phyloP scores from a whole-genome alignment of 495 filamentous ascomycete species.

The Penicillium verhagenii region DNA sequence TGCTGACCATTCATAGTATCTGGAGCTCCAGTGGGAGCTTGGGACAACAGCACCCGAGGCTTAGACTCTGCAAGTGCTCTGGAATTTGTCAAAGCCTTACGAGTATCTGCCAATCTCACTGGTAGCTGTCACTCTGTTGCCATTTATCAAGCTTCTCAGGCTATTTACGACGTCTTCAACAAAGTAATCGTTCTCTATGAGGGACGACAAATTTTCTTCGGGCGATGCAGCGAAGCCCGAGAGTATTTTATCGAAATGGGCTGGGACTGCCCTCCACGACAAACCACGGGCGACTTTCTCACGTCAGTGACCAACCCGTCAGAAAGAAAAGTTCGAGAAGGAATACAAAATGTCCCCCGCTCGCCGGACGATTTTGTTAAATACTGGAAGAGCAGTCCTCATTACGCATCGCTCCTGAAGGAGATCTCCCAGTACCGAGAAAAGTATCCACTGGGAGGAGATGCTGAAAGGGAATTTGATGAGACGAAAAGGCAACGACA shows the following conservation, averaged over 20 bases:
- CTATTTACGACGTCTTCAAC: conserved; percentile 70
- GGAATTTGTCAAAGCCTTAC: conserved; percentile 70
- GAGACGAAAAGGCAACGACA: conserved; percentile 58
- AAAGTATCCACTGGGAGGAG: conserved; percentile 61
- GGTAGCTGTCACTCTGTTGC: conserved; percentile 76
- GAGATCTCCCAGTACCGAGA: conserved; percentile 72
- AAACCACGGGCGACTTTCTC: conserved; percentile 77
- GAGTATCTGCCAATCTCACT: conserved; percentile 69
- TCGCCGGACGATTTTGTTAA: conserved; percentile 76
- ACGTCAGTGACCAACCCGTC: conserved; percentile 73
- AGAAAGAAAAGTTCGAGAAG: conserved; percentile 62
- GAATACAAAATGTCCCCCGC: conserved; percentile 67
- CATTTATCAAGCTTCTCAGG: conserved; percentile 82
- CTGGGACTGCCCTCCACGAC: conserved; percentile 68
- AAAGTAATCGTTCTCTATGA: conserved; percentile 63
- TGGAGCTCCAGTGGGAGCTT: conserved; percentile 70
- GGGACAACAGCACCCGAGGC: conserved; percentile 78
- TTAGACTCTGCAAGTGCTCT: conserved; percentile 77
- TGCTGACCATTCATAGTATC: conserved; percentile 68
- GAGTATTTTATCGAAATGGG: conserved; percentile 65
- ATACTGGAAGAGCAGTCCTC: conserved; percentile 70
- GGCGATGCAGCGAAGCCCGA: conserved; percentile 54
- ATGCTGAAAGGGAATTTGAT: conserved; percentile 65
- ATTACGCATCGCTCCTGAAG: conserved; percentile 59
- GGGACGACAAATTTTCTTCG: conserved; percentile 68